Percentiles rank a stretch among this genome's conserved stretches.
Conservation (phyloP, 352 stramenopile species). For the Nothophytophthora sp. region DNA sequence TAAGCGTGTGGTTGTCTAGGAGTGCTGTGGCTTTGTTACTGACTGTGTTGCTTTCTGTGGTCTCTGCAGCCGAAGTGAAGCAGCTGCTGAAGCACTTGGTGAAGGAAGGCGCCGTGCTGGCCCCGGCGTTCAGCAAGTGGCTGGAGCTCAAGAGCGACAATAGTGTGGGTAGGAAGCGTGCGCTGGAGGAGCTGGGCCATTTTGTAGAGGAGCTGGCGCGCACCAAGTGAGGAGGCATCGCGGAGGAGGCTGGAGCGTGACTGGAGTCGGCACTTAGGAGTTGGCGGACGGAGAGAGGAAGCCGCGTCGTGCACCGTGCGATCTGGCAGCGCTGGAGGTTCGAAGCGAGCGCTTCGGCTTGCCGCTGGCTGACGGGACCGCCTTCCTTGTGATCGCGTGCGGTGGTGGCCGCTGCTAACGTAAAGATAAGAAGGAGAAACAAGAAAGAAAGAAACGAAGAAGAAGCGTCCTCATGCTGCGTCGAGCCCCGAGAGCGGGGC, state of each 20-base stretch:
- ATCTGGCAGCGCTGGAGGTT: slow-evolving; percentile 6
- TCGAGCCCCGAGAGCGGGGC: no score
- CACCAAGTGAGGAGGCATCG: slow-evolving; percentile 52
- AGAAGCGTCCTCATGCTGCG: background rate
- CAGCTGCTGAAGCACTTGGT: slow-evolving; percentile 65
- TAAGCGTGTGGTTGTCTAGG: background rate
- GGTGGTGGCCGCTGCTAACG: slow-evolving; percentile 6
- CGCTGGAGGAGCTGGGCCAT: slow-evolving; percentile 61
- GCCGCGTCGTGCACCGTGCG: slow-evolving; percentile 6
- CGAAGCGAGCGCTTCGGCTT: slow-evolving; percentile 18
- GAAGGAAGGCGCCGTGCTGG: slow-evolving; percentile 57
- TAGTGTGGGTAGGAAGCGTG: slow-evolving; percentile 72
- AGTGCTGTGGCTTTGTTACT: background rate
- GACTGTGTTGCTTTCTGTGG: slow-evolving; percentile 11
- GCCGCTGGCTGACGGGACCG: no score
- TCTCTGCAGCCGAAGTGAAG: slow-evolving; percentile 60
- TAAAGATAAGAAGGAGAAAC: slow-evolving; percentile 8
- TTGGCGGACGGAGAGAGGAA: background rate
- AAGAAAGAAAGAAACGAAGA: background rate
- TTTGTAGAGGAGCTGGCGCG: slow-evolving; percentile 75
- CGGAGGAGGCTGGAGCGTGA: background rate
- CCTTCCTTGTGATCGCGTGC: background rate
- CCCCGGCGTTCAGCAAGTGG: slow-evolving; percentile 64
- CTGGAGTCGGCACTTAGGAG: background rate
- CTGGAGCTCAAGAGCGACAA: slow-evolving; percentile 76